A percentile compares a stretch with the other conserved stretches of the same genome.
phyloP scores from a whole-genome alignment of 768 basidiomycete genomes.

The Suillus decipiens region DNA sequence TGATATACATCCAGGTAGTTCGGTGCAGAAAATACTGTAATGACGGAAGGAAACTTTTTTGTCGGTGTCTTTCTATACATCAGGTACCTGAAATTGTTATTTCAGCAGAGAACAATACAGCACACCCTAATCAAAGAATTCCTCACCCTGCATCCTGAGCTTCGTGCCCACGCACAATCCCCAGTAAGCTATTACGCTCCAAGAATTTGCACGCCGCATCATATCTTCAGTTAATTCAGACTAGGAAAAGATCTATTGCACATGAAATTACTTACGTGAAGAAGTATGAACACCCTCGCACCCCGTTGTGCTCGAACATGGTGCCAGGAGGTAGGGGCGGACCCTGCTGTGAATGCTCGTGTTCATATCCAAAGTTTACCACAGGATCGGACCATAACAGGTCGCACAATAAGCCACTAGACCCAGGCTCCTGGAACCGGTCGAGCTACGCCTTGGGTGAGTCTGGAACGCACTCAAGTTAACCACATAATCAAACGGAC shows the following conservation, averaged over 20 bases:
- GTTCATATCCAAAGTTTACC: slow-evolving; percentile 83
- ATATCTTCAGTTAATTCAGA: slow-evolving; percentile 48
- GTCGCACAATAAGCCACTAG: slow-evolving; percentile 89
- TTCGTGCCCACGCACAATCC: slow-evolving; percentile 96
- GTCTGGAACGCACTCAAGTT: slow-evolving; percentile 13
- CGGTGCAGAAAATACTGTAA: slow-evolving; percentile 97
- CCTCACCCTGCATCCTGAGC: slow-evolving; percentile 94
- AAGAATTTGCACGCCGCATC: slow-evolving; percentile 95
- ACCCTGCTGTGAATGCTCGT: slow-evolving; percentile 50
- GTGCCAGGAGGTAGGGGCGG: slow-evolving; percentile 56
- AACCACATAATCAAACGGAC: slow-evolving; percentile 39
- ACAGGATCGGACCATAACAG: slow-evolving; percentile 96
- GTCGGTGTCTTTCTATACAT: slow-evolving; percentile 96
- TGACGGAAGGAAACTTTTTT: slow-evolving; percentile 95
- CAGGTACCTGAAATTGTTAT: slow-evolving; percentile 56
- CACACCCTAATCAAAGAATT: background rate
- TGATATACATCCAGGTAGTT: slow-evolving; percentile 98
- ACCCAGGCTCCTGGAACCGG: slow-evolving; percentile 92
- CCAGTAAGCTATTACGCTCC: slow-evolving; percentile 85
- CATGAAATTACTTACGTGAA: slow-evolving; percentile 68
- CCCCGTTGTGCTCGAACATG: slow-evolving; percentile 77
- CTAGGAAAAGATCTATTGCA: background rate
- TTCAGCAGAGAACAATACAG: background rate
- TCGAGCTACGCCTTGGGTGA: slow-evolving; percentile 59
- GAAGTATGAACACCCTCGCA: slow-evolving; percentile 89